Evolutionary conservation across 1,284 basidiomycete genomes (phyloP).

Genomic region (Moesziomyces globuligerus): DNA sequence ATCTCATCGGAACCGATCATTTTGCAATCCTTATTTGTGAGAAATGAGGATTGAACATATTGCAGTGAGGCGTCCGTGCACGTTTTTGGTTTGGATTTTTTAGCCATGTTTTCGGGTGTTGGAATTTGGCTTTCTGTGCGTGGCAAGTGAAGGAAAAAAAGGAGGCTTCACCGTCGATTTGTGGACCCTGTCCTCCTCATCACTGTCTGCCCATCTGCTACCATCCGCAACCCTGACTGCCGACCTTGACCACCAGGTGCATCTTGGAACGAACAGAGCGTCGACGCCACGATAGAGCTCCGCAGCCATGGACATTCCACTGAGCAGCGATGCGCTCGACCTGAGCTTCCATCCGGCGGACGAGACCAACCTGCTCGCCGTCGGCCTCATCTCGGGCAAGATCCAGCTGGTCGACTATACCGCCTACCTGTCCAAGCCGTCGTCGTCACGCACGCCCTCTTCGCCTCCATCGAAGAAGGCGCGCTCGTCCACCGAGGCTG

Average conservation of each 20-base stretch:
- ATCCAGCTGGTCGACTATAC: slow-evolving; percentile 80
- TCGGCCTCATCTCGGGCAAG: slow-evolving; percentile 82
- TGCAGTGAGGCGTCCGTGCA: slow-evolving; percentile 11
- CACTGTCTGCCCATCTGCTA: background rate
- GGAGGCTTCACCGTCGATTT: no score
- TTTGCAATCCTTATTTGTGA: background rate
- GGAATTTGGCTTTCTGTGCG: background rate
- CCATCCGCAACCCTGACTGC: no score
- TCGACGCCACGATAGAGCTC: no score
- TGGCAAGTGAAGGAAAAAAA: background rate
- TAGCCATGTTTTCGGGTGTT: background rate
- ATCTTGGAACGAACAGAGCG: no score
- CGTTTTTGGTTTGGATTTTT: background rate
- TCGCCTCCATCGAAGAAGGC: slow-evolving; percentile 13
- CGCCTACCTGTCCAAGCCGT: slow-evolving; percentile 8
- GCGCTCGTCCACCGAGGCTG: background rate
- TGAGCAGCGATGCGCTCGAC: slow-evolving; percentile 83
- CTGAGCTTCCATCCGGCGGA: slow-evolving; percentile 82
- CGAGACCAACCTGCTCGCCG: slow-evolving; percentile 74
- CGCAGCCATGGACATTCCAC: slow-evolving; percentile 64
- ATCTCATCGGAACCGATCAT: slow-evolving; percentile 24
- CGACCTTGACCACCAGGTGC: no score
- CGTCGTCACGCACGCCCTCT: slow-evolving; percentile 6
- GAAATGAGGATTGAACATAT: background rate
- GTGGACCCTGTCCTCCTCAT: slow-evolving; percentile 10